Conservation (phyloP, 2,329 filamentous ascomycete species). For the Ceratocystis destructans region DNA sequence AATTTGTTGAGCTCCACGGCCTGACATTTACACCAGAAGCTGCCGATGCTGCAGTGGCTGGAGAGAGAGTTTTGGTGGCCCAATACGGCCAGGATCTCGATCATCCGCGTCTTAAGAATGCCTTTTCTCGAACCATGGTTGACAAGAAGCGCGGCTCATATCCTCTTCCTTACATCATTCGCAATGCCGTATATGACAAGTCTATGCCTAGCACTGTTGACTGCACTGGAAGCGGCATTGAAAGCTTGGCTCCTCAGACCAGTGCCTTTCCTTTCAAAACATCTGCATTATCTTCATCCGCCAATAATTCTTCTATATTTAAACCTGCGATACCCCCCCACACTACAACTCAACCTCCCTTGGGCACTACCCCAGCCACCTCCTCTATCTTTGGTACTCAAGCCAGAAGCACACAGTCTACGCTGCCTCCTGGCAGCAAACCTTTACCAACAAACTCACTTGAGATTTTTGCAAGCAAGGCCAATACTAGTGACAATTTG, state of each 20-base stretch:
- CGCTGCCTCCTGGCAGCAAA: too few relatives aligned
- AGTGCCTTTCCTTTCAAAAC: neutral
- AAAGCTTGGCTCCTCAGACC: neutral
- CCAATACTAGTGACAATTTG: too few relatives aligned
- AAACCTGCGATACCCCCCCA: neutral
- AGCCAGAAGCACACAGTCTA: neutral
- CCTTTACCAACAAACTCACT: neutral
- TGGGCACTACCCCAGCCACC: neutral
- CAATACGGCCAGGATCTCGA: conserved; percentile 33
- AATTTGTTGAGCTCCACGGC: conserved; percentile 47
- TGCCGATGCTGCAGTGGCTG: conserved; percentile 29
- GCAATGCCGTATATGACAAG: conserved; percentile 38
- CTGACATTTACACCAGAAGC: conserved; percentile 36
- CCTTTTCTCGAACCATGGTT: conserved; percentile 43
- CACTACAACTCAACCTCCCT: neutral
- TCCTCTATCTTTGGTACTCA: neutral
- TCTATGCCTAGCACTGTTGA: conserved; percentile 9
- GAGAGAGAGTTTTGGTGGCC: conserved; percentile 3
- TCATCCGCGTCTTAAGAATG: conserved; percentile 39
- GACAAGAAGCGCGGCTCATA: conserved; percentile 44
- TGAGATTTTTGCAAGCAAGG: neutral
- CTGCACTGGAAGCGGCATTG: neutral
- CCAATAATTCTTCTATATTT: neutral
- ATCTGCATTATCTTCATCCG: neutral
- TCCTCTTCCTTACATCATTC: conserved; percentile 42